phyloP scores from a whole-genome alignment of 257 asterid species.

The Salvia hispanica region DNA sequence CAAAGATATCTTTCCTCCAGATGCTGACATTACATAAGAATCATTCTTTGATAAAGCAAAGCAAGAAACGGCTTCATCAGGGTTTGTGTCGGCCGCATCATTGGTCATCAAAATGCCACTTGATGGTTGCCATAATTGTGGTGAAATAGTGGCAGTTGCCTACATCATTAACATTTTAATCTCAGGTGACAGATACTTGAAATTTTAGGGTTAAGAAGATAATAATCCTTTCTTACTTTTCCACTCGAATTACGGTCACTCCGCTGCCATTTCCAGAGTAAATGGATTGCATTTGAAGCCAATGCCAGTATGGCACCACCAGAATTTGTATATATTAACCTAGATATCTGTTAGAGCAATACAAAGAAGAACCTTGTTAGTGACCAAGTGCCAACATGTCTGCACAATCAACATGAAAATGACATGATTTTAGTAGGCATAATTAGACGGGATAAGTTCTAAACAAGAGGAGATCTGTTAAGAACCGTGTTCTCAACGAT shows the following conservation, averaged over 20 bases:
- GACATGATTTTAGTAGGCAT: background rate
- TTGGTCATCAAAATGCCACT: conserved; percentile 68
- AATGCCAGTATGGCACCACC: conserved; percentile 66
- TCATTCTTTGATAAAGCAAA: conserved; percentile 71
- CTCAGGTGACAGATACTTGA: no score
- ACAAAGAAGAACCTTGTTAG: conserved; percentile 22
- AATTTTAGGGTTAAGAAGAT: no score
- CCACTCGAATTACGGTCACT: conserved; percentile 27
- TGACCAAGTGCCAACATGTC: conserved; percentile 7
- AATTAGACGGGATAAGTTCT: background rate
- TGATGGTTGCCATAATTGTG: conserved; percentile 72
- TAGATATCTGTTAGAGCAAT: conserved; percentile 49
- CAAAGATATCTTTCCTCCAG: conserved; percentile 71
- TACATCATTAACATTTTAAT: conserved; percentile 5
- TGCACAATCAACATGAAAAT: conserved; percentile 10
- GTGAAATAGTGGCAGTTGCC: conserved; percentile 58
- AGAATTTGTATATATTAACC: conserved; percentile 61
- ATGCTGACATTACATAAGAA: conserved; percentile 66
- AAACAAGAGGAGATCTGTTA: conserved; percentile 2
- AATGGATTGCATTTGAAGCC: conserved; percentile 64
- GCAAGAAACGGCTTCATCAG: conserved; percentile 70
- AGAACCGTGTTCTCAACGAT: no score
- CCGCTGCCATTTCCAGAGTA: conserved; percentile 74
- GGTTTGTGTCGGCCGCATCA: conserved; percentile 57
- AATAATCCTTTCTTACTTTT: no score